Conservation (phyloP, 1,284 basidiomycete species). For the Irpex sp. region DNA sequence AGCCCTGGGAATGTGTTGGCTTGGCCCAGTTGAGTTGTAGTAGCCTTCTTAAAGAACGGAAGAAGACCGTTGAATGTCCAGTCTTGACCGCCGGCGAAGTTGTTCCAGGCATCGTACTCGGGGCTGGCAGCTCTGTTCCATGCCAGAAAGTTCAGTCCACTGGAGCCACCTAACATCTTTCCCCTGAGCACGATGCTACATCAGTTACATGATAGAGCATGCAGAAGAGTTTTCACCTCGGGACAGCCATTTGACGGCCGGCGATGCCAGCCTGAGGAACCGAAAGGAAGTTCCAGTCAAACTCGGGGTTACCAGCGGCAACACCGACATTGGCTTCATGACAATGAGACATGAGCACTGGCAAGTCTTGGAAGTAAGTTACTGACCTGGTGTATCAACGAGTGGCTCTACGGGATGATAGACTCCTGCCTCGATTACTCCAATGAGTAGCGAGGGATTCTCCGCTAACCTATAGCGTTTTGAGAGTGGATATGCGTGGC, state of each 20-base stretch:
- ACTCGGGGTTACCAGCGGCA: slow-evolving; percentile 4
- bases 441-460: neutral
- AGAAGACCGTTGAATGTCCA: slow-evolving; percentile 17
- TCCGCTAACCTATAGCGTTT: neutral
- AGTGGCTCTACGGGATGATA: slow-evolving; percentile 1
- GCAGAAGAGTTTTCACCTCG: neutral
- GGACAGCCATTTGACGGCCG: neutral
- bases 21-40: slow-evolving; percentile 5
- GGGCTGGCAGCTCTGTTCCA: slow-evolving; percentile 16
- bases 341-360: neutral
- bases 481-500: neutral
- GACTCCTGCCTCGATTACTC: slow-evolving; percentile 5
- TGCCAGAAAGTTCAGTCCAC: slow-evolving; percentile 17
- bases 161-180: slow-evolving; percentile 20
- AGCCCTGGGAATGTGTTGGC: slow-evolving; percentile 2
- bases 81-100: slow-evolving; percentile 4
- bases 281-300: slow-evolving; percentile 6
- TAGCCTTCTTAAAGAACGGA: slow-evolving; percentile 17
- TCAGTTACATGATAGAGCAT: neutral
- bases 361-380: too few relatives aligned
- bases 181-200: slow-evolving; percentile 7
- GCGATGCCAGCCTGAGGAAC: slow-evolving; percentile 1
- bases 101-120: slow-evolving; percentile 18
- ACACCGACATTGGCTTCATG: slow-evolving; percentile 1
- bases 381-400: slow-evolving; percentile 2